Percentiles rank a stretch among this genome's conserved stretches.
Conservation (phyloP, 179 eudicot species). For the Silene noctiflora region DNA sequence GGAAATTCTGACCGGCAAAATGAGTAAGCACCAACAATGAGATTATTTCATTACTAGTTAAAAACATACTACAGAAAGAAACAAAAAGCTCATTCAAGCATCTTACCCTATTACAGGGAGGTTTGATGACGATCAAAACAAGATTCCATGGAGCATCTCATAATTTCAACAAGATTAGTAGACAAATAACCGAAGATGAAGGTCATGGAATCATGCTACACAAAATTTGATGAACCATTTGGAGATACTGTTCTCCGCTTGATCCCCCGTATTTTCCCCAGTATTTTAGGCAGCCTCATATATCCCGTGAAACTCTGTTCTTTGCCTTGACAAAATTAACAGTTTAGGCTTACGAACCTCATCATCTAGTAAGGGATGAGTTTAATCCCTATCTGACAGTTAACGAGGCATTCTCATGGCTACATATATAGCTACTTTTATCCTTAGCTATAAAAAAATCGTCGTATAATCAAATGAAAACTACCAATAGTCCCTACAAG, state of each 20-base stretch:
- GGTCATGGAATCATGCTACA: not conserved
- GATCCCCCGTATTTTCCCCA: too few species aligned
- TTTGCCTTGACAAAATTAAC: too few species aligned
- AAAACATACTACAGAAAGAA: not conserved
- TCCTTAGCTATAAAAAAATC: not conserved
- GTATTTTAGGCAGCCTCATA: too few species aligned
- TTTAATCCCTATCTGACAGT: not conserved
- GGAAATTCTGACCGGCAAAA: too few species aligned
- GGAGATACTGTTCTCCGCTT: too few species aligned
- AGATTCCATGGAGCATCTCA: not conserved
- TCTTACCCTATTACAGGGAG: slow-evolving; percentile 1
- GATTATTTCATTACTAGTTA: not conserved
- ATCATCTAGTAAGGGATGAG: too few species aligned
- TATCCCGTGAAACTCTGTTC: too few species aligned
- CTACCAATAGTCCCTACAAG: slow-evolving; percentile 49
- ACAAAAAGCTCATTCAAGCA: not conserved
- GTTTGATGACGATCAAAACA: not conserved
- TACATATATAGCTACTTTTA: not conserved
- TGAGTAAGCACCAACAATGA: too few species aligned
- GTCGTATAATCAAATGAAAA: not conserved
- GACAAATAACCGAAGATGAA: not conserved
- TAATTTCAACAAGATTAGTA: not conserved
- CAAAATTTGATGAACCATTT: not conserved
- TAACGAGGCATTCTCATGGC: not conserved
- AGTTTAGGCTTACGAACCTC: too few species aligned